Conservation (phyloP, 78 protist species). For the Capsaspora owczarzaki region DNA sequence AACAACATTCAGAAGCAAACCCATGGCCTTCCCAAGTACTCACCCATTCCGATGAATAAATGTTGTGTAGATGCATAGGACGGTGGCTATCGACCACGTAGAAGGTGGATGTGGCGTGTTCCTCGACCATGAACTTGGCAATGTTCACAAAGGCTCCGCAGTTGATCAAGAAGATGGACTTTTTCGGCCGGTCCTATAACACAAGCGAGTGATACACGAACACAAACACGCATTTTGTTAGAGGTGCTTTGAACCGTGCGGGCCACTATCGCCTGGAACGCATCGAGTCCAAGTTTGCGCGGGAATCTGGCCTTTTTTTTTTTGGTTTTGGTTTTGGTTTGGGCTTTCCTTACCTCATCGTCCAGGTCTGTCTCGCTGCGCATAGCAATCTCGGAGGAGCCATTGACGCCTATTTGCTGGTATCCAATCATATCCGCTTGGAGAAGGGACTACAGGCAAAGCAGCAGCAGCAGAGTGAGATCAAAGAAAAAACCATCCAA, state of each 20-base stretch:
- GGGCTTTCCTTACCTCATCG: neutral
- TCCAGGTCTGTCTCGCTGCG: neutral
- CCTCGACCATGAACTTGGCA: slow-evolving; percentile 10
- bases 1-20: too few species aligned
- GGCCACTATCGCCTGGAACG: neutral
- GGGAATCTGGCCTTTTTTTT: neutral
- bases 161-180: slow-evolving; percentile 37
- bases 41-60: neutral
- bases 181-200: neutral
- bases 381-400: neutral
- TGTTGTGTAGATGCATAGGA: slow-evolving; percentile 25
- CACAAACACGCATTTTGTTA: neutral
- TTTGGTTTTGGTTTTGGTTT: neutral
- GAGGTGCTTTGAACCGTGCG: neutral
- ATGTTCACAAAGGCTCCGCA: slow-evolving; percentile 49
- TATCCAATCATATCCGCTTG: neutral
- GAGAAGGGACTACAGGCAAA: neutral
- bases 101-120: slow-evolving; percentile 9
- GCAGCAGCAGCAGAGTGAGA: too few species aligned
- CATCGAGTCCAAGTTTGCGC: neutral
- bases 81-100: slow-evolving; percentile 47
- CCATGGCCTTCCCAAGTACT: too few species aligned
- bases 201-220: neutral
- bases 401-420: neutral
- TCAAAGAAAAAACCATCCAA: too few species aligned